Evolutionary conservation across 208 protist genomes (phyloP).

Genomic region (Leishmania arabica): DNA sequence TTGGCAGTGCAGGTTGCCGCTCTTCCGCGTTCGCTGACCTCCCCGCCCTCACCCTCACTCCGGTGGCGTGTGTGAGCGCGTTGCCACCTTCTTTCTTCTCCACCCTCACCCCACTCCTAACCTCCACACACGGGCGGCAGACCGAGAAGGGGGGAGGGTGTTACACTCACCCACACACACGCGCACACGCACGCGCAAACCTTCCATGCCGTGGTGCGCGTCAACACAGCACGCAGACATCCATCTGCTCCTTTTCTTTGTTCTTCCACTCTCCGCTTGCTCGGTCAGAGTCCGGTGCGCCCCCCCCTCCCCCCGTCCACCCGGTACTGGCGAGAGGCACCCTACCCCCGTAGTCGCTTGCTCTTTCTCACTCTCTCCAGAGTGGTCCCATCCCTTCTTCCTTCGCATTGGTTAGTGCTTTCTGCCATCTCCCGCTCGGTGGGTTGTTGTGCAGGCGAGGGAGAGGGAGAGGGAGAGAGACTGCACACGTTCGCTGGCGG

Average conservation of each 20-base stretch:
- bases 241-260: conserved; percentile 19
- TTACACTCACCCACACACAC: background rate
- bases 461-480: background rate
- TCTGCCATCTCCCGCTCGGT: background rate
- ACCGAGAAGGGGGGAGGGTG: background rate
- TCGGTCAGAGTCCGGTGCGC: background rate
- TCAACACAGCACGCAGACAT: background rate
- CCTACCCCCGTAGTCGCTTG: background rate
- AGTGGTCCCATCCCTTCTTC: background rate
- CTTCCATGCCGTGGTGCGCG: background rate
- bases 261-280: conserved; percentile 8
- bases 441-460: background rate
- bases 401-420: background rate
- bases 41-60: background rate
- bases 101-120: background rate
- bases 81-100: background rate
- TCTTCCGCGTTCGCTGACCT: background rate
- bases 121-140: background rate
- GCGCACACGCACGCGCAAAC: background rate
- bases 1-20: background rate
- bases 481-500: background rate
- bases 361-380: background rate
- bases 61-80: background rate
- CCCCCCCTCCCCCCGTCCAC: background rate
- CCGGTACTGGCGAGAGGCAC: background rate